Evolutionary conservation across 495 filamentous ascomycete species (phyloP).

Genomic region (Copromyces sp.): DNA sequence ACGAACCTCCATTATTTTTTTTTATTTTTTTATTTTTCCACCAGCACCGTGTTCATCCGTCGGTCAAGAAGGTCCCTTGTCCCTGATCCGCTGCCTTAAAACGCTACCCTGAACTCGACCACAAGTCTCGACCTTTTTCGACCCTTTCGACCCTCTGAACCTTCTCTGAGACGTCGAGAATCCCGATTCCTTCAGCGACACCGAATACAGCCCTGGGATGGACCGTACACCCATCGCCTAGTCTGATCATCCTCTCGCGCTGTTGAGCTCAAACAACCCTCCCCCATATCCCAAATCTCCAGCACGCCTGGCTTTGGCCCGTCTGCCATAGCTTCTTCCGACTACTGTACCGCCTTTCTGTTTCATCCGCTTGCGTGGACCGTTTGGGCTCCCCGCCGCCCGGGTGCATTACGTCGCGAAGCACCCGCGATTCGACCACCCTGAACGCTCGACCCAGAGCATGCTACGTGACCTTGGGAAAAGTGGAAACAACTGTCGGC

Average conservation of each 20-base stretch:
- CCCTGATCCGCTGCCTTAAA: not conserved
- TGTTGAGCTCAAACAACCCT: not conserved
- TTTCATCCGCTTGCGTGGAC: not conserved
- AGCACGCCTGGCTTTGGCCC: not conserved
- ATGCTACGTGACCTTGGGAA: not conserved
- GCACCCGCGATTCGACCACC: not conserved
- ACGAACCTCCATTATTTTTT: not conserved
- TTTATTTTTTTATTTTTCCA: not conserved
- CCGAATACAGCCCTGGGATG: not conserved
- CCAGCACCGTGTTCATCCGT: not conserved
- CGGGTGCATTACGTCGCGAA: slow-evolving; percentile 6
- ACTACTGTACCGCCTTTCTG: not conserved
- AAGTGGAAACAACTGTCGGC: not conserved
- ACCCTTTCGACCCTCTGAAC: not conserved
- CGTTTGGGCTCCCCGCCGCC: slow-evolving; percentile 1
- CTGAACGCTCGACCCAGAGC: slow-evolving; percentile 1
- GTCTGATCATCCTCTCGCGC: not conserved
- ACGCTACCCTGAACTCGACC: not conserved
- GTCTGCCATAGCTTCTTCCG: not conserved
- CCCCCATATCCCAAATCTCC: not conserved
- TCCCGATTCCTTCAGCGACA: not conserved
- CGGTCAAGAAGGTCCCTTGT: not conserved
- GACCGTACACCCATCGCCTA: not conserved
- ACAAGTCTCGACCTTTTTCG: not conserved
- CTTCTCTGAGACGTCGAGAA: not conserved